These are phyloP conservation scores for Suillus placidus DNA, from an alignment of 768 basidiomycete genomes.

Conservation along the genomic window DNA sequence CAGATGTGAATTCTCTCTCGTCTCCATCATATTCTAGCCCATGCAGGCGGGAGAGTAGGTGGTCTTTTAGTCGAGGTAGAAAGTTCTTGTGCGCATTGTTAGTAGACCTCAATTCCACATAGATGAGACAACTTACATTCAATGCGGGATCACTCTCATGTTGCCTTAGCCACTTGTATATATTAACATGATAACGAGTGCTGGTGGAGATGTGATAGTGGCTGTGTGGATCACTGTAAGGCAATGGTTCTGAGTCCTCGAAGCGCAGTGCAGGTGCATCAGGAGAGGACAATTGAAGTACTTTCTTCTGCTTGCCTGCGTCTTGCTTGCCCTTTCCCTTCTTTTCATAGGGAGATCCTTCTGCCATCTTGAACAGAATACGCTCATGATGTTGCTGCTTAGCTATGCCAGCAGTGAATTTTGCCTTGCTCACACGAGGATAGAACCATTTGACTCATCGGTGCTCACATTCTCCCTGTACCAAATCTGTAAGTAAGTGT, in stretches of 20 bases:
- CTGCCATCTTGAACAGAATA: conserved; percentile 13
- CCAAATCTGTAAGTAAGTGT: background rate
- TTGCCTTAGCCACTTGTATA: background rate
- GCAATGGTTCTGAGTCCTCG: background rate
- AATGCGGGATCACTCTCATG: background rate
- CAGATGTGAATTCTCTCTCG: conserved; percentile 13
- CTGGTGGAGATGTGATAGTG: background rate
- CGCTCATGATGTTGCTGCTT: conserved; percentile 19
- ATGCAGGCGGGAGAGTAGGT: conserved; percentile 11
- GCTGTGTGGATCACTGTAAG: background rate
- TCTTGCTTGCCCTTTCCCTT: background rate
- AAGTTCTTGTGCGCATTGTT: conserved; percentile 30
- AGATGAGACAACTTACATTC: background rate
- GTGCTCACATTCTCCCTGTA: conserved; percentile 44
- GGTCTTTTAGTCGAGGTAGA: conserved; percentile 17
- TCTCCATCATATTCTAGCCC: conserved; percentile 13
- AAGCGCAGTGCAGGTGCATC: background rate
- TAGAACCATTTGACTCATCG: conserved; percentile 39
- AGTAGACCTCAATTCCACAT: too few relatives aligned
- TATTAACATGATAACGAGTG: background rate
- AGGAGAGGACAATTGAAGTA: too few relatives aligned
- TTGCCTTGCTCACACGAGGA: conserved; percentile 36
- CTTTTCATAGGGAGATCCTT: background rate
- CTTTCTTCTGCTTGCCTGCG: too few relatives aligned
- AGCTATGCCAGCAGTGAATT: conserved; percentile 29